These are phyloP conservation scores for Phlebiopsis flavidoalba DNA, from an alignment of 768 basidiomycete genomes.

Conservation along the genomic window DNA sequence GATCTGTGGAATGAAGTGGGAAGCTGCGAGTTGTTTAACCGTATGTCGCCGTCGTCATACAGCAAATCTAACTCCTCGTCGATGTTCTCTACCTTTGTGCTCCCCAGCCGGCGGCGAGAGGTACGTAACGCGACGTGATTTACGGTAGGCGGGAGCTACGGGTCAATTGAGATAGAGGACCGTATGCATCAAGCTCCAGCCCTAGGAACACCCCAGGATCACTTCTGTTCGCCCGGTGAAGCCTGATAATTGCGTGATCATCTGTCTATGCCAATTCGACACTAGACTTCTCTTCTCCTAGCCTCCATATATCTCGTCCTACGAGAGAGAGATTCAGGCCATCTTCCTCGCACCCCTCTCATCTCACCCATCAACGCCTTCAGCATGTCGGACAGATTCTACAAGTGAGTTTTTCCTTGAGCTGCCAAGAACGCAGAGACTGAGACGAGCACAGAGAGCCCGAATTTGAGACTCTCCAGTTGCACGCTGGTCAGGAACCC, in stretches of 20 bases:
- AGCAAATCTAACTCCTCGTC: too few species aligned
- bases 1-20: neutral
- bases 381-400: neutral
- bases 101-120: neutral
- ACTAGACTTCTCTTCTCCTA: neutral
- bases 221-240: neutral
- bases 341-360: neutral
- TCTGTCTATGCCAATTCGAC: neutral
- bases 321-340: neutral
- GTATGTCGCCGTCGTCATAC: neutral
- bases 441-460: constrained; percentile 31
- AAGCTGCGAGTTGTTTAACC: neutral
- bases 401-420: neutral
- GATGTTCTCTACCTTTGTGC: too few species aligned
- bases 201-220: neutral
- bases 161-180: neutral
- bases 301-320: neutral
- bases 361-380: neutral
- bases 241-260: neutral
- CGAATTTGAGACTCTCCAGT: constrained; percentile 76
- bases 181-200: neutral
- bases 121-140: neutral
- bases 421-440: neutral
- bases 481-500: constrained; percentile 68
- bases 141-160: neutral